Evolutionary conservation across 768 basidiomycete species (phyloP).

Genomic region (Russula olivacea): DNA sequence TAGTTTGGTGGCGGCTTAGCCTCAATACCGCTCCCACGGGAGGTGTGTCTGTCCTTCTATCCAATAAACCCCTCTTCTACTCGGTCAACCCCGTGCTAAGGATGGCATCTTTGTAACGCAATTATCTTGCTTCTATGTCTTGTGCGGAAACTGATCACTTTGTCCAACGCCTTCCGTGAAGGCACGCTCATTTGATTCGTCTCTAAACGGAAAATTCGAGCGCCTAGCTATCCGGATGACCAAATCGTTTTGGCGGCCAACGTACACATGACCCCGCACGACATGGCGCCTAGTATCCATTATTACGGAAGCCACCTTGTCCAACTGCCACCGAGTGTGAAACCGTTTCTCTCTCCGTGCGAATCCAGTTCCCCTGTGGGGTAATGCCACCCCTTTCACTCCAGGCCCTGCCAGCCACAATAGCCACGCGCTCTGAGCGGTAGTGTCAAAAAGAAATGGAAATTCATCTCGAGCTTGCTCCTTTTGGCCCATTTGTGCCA

Average conservation of each 20-base stretch:
- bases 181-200: slow-evolving; percentile 1
- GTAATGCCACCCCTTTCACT: slow-evolving; percentile 7
- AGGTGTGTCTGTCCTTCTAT: background rate
- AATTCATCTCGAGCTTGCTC: slow-evolving; percentile 14
- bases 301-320: slow-evolving; percentile 10
- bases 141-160: background rate
- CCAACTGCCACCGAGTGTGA: slow-evolving; percentile 5
- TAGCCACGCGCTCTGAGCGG: background rate
- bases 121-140: background rate
- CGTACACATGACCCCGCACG: slow-evolving; percentile 14
- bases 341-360: slow-evolving; percentile 5
- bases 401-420: slow-evolving; percentile 5
- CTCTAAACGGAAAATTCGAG: background rate
- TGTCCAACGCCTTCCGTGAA: background rate
- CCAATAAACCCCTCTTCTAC: slow-evolving; percentile 6
- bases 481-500: slow-evolving; percentile 8
- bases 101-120: background rate
- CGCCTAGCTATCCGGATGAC: background rate
- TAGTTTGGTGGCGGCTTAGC: slow-evolving; percentile 9
- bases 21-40: slow-evolving; percentile 2
- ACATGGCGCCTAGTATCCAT: background rate
- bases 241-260: background rate
- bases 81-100: slow-evolving; percentile 7
- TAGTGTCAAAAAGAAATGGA: slow-evolving; percentile 1
- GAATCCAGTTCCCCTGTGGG: slow-evolving; percentile 7